Evolutionary conservation across 768 basidiomycete genomes (phyloP).

Genomic region (Russula sp.): DNA sequence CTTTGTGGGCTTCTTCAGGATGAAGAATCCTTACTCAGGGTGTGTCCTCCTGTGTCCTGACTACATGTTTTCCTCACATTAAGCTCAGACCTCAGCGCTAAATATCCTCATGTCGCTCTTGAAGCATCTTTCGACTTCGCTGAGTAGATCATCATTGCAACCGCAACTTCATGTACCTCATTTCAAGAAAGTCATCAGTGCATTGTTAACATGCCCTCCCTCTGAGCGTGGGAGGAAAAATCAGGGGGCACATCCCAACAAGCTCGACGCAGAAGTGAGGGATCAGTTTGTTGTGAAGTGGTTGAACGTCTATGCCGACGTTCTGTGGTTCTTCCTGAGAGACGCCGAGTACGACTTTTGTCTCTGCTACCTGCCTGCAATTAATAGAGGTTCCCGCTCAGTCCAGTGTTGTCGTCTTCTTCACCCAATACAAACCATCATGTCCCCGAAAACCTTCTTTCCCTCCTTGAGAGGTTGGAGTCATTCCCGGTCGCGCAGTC

Average conservation of each 20-base stretch:
- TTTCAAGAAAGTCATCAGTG: constrained; percentile 56
- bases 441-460: constrained; percentile 48
- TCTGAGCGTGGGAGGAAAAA: constrained; percentile 32
- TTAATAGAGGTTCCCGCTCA: constrained; percentile 27
- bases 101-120: constrained; percentile 71
- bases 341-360: constrained; percentile 54
- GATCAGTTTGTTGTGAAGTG: constrained; percentile 61
- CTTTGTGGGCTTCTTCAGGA: constrained; percentile 67
- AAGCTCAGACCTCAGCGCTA: constrained; percentile 53
- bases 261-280: constrained; percentile 52
- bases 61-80: constrained; percentile 8
- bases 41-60: constrained; percentile 32
- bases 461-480: constrained; percentile 55
- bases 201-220: constrained; percentile 53
- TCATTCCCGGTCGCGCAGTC: constrained; percentile 66
- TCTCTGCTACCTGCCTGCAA: neutral
- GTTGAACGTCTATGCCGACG: constrained; percentile 72
- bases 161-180: constrained; percentile 64
- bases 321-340: constrained; percentile 85
- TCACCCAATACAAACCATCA: constrained; percentile 26
- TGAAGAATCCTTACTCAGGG: constrained; percentile 66
- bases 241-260: constrained; percentile 27
- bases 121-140: constrained; percentile 66
- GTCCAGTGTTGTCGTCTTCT: constrained; percentile 26
- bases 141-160: constrained; percentile 37